Base-by-base conservation (phyloP, 257 asterid species). In the Buddleja alternifolia region DNA sequence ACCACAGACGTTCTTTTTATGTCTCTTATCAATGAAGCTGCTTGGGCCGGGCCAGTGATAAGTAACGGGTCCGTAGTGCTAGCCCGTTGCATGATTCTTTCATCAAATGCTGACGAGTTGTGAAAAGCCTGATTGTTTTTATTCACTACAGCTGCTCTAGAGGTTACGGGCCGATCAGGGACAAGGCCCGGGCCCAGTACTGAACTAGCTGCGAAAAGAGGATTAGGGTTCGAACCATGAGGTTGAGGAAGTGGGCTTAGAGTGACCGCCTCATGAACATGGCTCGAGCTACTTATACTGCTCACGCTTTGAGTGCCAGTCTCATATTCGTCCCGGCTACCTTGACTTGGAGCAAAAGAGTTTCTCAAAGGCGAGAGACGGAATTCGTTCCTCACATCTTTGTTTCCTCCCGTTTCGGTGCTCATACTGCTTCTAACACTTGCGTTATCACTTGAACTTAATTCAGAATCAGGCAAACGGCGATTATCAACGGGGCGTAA, bases 241-340 rank as follows among this genome's bases (percentile, higher is more conserved):
- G 80, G 67, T 57, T 78, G 95, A 14, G 98, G 97, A 78, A 94
- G 90, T 16, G 99, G 97, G 78, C 96, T 94, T 62, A 94, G 78
- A 0, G 96, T 79, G 56, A 89, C 93, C 0, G 96, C 53, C 71
- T 91, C 97, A 15, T 89, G 97, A 10, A 69, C 87, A 10, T 84
- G 96, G 78, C 90, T 74, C 14, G 97, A 95, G 76, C 99, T 91
- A 81, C 99, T 91, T 71, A 89, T 79, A 75, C 97, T 93, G 86
- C 99, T 94, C 68, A 75, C 70, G 29, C 92, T 90, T 53, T 86
- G 97, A 48, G 96, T 89, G 59, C 95, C 93, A 3, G 93, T 93
- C 75, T 90, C 99, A 42, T 88, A 90, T 53, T 85, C 96, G 21
- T 90, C 96, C 6, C 89, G 76, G 70, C 99, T 91, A 45, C 88